A percentile compares a stretch with the other conserved stretches of the same genome.
Conservation (phyloP, 2,329 filamentous ascomycete genomes). For the Phyllachora maydis region DNA sequence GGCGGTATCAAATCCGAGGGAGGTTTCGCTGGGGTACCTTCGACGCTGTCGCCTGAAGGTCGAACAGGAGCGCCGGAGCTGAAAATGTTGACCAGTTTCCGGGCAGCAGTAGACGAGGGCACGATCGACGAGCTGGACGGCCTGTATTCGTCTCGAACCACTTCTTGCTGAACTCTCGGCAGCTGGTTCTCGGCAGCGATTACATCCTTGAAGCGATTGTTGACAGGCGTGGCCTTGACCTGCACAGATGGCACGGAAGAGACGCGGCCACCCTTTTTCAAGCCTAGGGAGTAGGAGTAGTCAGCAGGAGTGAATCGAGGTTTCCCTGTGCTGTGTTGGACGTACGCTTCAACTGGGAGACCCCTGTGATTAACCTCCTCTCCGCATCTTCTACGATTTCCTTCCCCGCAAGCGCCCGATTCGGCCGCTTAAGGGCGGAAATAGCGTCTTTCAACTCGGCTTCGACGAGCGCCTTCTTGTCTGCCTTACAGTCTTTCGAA, state of each 20-base stretch:
- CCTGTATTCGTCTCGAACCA: slow-evolving; percentile 15
- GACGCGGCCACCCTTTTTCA: slow-evolving; percentile 24
- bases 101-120: slow-evolving; percentile 8
- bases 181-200: slow-evolving; percentile 15
- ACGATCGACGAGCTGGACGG: slow-evolving; percentile 9
- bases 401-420: slow-evolving; percentile 47
- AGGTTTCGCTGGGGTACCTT: too few species aligned
- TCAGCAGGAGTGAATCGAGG: slow-evolving; percentile 11
- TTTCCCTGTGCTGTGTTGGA: too few species aligned
- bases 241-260: slow-evolving; percentile 17
- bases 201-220: slow-evolving; percentile 30
- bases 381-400: slow-evolving; percentile 47
- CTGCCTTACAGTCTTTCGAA: slow-evolving; percentile 34
- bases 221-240: slow-evolving; percentile 36
- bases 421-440: slow-evolving; percentile 51
- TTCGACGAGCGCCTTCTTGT: slow-evolving; percentile 45
- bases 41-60: too few species aligned
- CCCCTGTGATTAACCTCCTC: slow-evolving; percentile 28
- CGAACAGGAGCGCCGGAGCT: too few species aligned
- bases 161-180: slow-evolving; percentile 16
- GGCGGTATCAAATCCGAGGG: too few species aligned
- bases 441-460: slow-evolving; percentile 58
- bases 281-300: slow-evolving; percentile 18
- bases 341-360: too few species aligned
- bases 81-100: too few species aligned